These are phyloP conservation scores for Ambrosiella beaveri DNA, from an alignment of 2,329 filamentous ascomycete species.

Conservation along the genomic window DNA sequence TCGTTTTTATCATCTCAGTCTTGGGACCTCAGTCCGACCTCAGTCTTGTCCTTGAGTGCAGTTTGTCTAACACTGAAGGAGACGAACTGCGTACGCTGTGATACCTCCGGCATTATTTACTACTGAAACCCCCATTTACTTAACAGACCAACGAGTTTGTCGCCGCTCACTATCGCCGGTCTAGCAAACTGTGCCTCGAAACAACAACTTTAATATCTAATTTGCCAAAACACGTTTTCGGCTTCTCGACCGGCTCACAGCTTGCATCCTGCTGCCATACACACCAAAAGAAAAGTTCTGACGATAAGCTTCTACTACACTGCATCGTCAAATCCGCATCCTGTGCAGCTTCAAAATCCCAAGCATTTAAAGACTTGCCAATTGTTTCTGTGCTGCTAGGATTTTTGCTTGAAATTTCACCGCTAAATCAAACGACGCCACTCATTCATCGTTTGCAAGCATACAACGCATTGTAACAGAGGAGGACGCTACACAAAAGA, in stretches of 20 bases:
- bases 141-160: not conserved
- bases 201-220: not conserved
- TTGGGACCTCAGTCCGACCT: not conserved
- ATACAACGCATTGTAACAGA: not conserved
- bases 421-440: not conserved
- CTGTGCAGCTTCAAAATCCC: not conserved
- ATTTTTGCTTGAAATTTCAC: not conserved
- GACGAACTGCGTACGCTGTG: not conserved
- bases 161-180: not conserved
- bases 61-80: not conserved
- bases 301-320: not conserved
- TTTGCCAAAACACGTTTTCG: not conserved
- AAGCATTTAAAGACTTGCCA: not conserved
- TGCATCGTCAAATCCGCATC: not conserved
- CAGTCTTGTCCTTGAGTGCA: not conserved
- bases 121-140: not conserved
- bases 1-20: not conserved
- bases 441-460: not conserved
- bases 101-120: not conserved
- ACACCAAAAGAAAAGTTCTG: not conserved
- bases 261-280: not conserved
- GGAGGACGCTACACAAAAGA: not conserved
- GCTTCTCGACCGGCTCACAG: not conserved
- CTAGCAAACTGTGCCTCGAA: not conserved
- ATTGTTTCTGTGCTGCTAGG: not conserved